Percentiles rank a stretch among this genome's conserved stretches.
Conservation (phyloP, 2,329 filamentous ascomycete species). For the Diaporthe sp. region DNA sequence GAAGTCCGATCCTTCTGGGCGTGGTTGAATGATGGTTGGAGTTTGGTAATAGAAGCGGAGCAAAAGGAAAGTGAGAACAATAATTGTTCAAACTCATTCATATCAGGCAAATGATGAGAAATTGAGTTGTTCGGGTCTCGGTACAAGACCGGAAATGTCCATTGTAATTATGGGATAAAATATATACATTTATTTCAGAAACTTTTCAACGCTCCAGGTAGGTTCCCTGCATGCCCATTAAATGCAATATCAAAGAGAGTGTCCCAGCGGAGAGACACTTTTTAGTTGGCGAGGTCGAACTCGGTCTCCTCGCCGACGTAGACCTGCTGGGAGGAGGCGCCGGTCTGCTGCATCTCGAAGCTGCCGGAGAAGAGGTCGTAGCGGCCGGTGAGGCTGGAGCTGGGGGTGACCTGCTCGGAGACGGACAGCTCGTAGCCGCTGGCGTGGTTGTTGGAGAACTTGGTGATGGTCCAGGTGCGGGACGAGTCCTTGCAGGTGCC, state of each 20-base stretch:
- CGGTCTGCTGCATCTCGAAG: constrained; percentile 40
- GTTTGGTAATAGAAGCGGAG: background rate
- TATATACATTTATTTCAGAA: constrained; percentile 18
- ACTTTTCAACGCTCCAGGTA: constrained; percentile 12
- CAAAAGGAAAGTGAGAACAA: accelerated
- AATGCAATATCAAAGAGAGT: background rate
- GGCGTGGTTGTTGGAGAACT: constrained; percentile 33
- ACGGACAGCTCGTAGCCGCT: constrained; percentile 47
- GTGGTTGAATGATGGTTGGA: background rate
- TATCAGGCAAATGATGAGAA: background rate
- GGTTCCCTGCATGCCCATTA: constrained; percentile 15
- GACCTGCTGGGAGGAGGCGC: constrained; percentile 44
- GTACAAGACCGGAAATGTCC: constrained; percentile 3
- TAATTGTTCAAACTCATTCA: background rate
- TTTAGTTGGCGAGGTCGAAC: constrained; percentile 42
- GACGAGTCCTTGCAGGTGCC: constrained; percentile 49
- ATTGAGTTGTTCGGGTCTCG: background rate
- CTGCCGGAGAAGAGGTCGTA: constrained; percentile 47
- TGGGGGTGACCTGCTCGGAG: constrained; percentile 47
- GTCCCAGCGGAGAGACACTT: background rate
- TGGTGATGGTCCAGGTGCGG: constrained; percentile 48
- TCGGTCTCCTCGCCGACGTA: constrained; percentile 48
- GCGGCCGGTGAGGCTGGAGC: constrained; percentile 45
- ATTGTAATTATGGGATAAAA: background rate
- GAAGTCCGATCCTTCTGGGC: background rate